These are phyloP conservation scores for Curvularia sp. DNA, from an alignment of 2,329 filamentous ascomycete species.

Conservation along the genomic window DNA sequence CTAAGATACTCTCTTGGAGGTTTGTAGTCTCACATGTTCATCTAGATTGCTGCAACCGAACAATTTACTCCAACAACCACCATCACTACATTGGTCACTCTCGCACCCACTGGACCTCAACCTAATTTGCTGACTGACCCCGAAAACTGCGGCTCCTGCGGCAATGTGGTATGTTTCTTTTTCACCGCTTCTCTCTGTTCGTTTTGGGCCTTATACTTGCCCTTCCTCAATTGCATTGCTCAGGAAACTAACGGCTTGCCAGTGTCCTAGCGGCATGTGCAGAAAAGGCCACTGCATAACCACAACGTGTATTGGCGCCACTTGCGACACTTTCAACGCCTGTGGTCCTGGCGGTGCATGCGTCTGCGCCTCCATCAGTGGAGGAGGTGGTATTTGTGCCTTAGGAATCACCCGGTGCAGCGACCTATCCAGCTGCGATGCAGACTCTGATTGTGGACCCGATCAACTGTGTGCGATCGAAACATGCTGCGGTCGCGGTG, in stretches of 20 bases:
- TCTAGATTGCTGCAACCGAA: not conserved
- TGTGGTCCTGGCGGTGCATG: not conserved
- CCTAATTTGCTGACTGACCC: not conserved
- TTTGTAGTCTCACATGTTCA: not conserved
- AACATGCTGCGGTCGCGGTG: conserved; percentile 1
- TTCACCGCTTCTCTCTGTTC: not conserved
- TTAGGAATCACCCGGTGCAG: not conserved
- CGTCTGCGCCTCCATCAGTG: not conserved
- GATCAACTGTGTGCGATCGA: conserved; percentile 1
- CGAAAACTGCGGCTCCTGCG: conserved; percentile 7
- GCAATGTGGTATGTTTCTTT: not conserved
- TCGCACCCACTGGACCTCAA: not conserved
- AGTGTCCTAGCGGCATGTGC: conserved; percentile 1
- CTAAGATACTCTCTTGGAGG: not conserved
- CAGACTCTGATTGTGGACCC: not conserved
- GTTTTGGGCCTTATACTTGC: too few relatives aligned
- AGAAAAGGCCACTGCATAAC: not conserved
- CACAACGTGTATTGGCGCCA: not conserved
- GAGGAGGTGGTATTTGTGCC: not conserved
- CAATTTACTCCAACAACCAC: not conserved
- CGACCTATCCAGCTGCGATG: not conserved
- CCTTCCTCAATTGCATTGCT: not conserved
- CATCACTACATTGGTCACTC: not conserved
- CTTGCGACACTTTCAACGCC: not conserved
- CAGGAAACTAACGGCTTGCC: not conserved